Evolutionary conservation across 2,329 filamentous ascomycete species (phyloP), one percentile per base, ranked within the genome.

Genomic region (Sclerotiophoma versabilis): DNA sequence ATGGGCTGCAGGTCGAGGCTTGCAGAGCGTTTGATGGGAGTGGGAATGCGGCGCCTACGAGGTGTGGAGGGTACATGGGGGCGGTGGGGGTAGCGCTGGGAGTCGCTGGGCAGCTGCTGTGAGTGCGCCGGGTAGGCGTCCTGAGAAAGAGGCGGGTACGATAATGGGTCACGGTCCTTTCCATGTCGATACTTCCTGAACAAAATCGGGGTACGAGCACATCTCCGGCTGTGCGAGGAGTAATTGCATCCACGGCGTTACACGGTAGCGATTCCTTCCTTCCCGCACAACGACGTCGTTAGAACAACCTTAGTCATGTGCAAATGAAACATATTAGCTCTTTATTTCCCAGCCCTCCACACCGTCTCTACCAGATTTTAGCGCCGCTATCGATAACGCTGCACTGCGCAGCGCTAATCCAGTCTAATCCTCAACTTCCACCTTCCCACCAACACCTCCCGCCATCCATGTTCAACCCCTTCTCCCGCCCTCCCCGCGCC

Each of bases 1-100:
- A 79, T 58, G 79, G 77, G 25, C 64, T 83, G 32, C 75, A 78
- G 44, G 72, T 80, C 27, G 75, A 69, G 9, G 79, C 81, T 27
- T 84, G 81, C 61, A 67, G 65, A 25, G 64, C 68, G 27, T 76
- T 77, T 61, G 72, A 67, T 71, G 36, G 73, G 76, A 49, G 30
- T 22, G 64, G 79, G 70, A 11, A 71, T 76, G 63, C 60, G 5
- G 63, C 56, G 50, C 38, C 60, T 2, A 49, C 44, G 32, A 58
- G 60, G 23, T 64, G 59, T 33, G 59, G 52, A 12, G 58, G 60
- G 30, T 65, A 66, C 32, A 51, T 53, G n/a, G 58, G 69, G 49
- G 61, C 54, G 3, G 58, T 60, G 23, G 62, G 62, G n/a, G 63
- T 68, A 20, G 65, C 59, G 2, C 45, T 82, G 56, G 81, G 80